phyloP scores from a whole-genome alignment of 306 rosid genomes.

The Urtica urens region DNA sequence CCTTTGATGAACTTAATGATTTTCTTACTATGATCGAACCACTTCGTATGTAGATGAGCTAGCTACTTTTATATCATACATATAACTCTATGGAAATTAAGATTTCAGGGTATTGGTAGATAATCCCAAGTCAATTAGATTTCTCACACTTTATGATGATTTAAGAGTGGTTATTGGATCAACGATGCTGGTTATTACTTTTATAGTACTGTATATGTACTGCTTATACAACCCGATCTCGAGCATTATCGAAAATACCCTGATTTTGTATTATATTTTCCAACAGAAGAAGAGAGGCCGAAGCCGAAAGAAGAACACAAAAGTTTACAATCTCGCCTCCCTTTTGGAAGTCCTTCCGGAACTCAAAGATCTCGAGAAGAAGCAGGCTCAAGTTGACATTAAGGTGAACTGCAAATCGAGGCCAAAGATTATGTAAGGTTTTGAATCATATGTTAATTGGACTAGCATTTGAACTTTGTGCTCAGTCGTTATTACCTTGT shows the following conservation, averaged over 20 bases:
- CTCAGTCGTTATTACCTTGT: constrained; percentile 13
- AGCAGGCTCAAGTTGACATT: constrained; percentile 17
- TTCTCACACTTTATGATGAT: too few species aligned
- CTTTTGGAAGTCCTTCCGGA: constrained; percentile 60
- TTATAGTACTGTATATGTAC: too few species aligned
- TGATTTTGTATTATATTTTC: not conserved
- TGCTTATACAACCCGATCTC: too few species aligned
- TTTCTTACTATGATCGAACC: not conserved
- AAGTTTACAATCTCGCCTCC: constrained; percentile 57
- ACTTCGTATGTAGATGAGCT: not conserved
- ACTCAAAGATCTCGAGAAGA: constrained; percentile 20
- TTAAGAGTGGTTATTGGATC: too few species aligned
- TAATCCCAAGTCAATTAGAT: too few species aligned
- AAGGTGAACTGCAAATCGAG: constrained; percentile 54
- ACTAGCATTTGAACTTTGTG: not conserved
- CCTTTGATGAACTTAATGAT: not conserved
- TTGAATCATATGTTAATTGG: not conserved
- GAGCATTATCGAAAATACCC: not conserved
- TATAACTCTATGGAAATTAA: too few species aligned
- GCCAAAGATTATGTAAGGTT: constrained; percentile 49
- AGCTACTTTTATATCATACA: too few species aligned
- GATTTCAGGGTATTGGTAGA: too few species aligned
- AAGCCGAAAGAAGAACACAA: constrained; percentile 57
- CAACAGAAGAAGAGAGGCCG: constrained; percentile 33
- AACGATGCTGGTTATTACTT: too few species aligned